Evolutionary conservation across 192 early-diverging fungal species (phyloP), one percentile per base, ranked within the genome.

Genomic region (Coemansia sp.): DNA sequence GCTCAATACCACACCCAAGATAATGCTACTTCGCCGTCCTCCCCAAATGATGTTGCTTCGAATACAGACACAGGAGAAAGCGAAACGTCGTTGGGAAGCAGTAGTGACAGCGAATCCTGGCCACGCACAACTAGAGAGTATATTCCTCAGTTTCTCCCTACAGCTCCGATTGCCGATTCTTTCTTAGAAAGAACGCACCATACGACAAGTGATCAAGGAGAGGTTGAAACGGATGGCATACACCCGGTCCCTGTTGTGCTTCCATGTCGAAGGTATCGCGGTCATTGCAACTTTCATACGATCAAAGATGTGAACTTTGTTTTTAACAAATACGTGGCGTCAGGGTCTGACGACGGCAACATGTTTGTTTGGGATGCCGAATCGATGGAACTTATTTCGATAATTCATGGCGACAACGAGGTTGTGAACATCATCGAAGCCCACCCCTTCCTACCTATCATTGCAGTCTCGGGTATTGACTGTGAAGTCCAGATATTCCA

Each of bases 381-480:
- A 14, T 83, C 88, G 4, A 84, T 84, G 52, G 76, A 78, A 15
- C 62, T 93, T 20, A 46, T 89, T 9, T 88, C 92, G 66, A 77
- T 92, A 43, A 55, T 93, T 24, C 84, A 79, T 44, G 93, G 87
- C 18, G 93, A 94, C 63, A 70, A 55, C 36, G 78, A 89, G 38
- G 84, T 85, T 39, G 85, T 89, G 21, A 89, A 89, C 62, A 77
- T 85, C 21, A 61, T 87, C 68, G 67, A 86, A 67, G 75, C 79
- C 4, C 90, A 92, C 53, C 92, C 91, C 0, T 62, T 62, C 16
- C 44, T 76, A 45, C 89, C 84, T 41, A 66, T 78, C 26, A 38
- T 91, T 18, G 88, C 88, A 6, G 86, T 90, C 1, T 92, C 92
- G 0, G 93, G 93, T 0, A 93, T 94, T 23, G 93, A 93, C 61